Evolutionary conservation across 805 yeast species (phyloP).

Genomic region (Priceomyces medius): DNA sequence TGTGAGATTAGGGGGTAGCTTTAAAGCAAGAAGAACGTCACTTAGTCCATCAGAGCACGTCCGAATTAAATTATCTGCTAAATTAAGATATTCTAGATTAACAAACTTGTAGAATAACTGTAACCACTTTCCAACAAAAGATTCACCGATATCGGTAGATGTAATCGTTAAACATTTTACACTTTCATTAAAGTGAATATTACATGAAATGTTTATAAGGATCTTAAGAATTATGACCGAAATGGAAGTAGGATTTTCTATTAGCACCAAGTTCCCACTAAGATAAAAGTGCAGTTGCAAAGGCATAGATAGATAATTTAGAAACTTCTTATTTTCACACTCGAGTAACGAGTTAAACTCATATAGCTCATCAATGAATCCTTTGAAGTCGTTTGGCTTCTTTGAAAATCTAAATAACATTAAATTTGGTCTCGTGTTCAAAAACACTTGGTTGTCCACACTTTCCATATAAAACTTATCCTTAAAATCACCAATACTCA

Average conservation of each 20-base stretch:
- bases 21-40: constrained; percentile 17
- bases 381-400: constrained; percentile 21
- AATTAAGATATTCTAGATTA: constrained; percentile 19
- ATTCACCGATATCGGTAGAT: constrained; percentile 35
- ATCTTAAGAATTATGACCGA: constrained; percentile 28
- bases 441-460: constrained; percentile 10
- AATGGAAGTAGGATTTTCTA: constrained; percentile 33
- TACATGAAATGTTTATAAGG: constrained; percentile 21
- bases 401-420: constrained; percentile 23
- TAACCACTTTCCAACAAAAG: constrained; percentile 32
- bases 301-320: constrained; percentile 14
- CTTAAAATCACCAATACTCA: constrained; percentile 14
- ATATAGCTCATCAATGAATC: constrained; percentile 20
- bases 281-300: constrained; percentile 23
- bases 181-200: constrained; percentile 11
- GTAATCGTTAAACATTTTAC: constrained; percentile 19
- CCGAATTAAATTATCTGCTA: constrained; percentile 26
- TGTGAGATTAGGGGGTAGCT: constrained; percentile 25
- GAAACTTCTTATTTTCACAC: constrained; percentile 10
- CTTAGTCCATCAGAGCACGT: constrained; percentile 11
- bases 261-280: constrained; percentile 25
- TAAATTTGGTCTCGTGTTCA: constrained; percentile 17
- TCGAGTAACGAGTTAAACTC: constrained; percentile 18
- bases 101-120: constrained; percentile 24
- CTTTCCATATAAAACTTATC: constrained; percentile 7